A percentile compares a stretch with the other conserved stretches of the same genome.
These are phyloP conservation scores for Umbelopsis isabellina DNA, from an alignment of 192 early-diverging fungal genomes.

Conservation along the genomic window DNA sequence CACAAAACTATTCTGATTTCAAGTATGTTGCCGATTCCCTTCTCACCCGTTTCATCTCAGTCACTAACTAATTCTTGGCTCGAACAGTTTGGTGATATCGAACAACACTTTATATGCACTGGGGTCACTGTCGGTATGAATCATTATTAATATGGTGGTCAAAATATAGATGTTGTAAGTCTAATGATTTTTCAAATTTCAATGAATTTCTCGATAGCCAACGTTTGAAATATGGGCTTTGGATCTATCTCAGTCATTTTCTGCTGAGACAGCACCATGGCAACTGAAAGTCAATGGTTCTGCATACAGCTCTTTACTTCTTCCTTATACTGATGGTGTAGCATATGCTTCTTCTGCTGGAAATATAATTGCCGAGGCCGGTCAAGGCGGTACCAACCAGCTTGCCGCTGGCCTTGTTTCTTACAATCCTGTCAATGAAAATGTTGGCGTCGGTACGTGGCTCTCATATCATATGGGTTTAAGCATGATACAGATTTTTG, in stretches of 20 bases:
- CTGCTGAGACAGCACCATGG: background rate
- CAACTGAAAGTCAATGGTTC: background rate
- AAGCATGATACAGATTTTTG: background rate
- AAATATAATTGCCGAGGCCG: background rate
- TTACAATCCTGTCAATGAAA: background rate
- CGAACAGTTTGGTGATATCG: slow-evolving; percentile 5
- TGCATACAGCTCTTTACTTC: background rate
- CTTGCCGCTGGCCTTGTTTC: background rate
- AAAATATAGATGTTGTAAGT: too few species aligned
- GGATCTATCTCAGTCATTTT: background rate
- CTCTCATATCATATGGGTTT: background rate
- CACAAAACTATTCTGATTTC: slow-evolving; percentile 15
- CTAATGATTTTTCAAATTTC: background rate
- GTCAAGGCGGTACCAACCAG: background rate
- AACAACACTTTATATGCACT: slow-evolving; percentile 11
- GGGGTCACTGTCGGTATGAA: background rate
- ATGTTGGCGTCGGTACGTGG: background rate
- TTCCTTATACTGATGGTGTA: slow-evolving; percentile 8
- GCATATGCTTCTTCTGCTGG: background rate
- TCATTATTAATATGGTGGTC: background rate
- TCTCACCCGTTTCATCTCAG: background rate
- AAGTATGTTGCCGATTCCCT: background rate
- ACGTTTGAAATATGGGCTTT: slow-evolving; percentile 9
- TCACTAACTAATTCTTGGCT: background rate
- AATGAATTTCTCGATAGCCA: background rate